These are phyloP conservation scores for Saccharomycopsis vini DNA, from an alignment of 805 yeast genomes.

Conservation along the genomic window DNA sequence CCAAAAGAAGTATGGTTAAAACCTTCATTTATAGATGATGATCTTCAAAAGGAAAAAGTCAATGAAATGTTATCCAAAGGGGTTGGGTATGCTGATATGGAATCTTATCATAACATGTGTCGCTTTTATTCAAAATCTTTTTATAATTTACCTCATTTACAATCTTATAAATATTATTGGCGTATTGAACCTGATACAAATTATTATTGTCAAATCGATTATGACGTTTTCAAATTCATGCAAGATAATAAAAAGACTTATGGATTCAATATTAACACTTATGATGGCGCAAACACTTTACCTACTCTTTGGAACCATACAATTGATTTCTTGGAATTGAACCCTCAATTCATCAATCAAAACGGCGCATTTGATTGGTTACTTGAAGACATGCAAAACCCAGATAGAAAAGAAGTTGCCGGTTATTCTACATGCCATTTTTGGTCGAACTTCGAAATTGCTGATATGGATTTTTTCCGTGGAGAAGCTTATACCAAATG, in stretches of 20 bases:
- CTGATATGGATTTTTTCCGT: slow-evolving; percentile 73
- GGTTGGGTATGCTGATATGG: slow-evolving; percentile 52
- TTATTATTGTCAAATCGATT: slow-evolving; percentile 59
- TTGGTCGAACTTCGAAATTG: slow-evolving; percentile 87
- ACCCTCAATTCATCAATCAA: slow-evolving; percentile 50
- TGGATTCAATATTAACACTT: slow-evolving; percentile 63
- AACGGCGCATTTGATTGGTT: slow-evolving; percentile 59
- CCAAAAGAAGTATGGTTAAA: slow-evolving; percentile 46
- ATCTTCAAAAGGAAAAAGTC: slow-evolving; percentile 34
- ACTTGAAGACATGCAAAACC: slow-evolving; percentile 47
- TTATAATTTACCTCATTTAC: slow-evolving; percentile 53
- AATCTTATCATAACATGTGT: slow-evolving; percentile 78
- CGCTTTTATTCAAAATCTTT: slow-evolving; percentile 63
- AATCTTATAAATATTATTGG: slow-evolving; percentile 67
- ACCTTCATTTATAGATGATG: slow-evolving; percentile 47
- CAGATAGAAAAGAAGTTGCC: slow-evolving; percentile 34
- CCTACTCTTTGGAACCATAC: slow-evolving; percentile 64
- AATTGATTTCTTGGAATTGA: slow-evolving; percentile 42
- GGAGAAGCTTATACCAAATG: slow-evolving; percentile 56
- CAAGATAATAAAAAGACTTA: slow-evolving; percentile 57
- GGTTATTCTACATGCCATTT: slow-evolving; percentile 67
- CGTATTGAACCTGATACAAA: slow-evolving; percentile 68
- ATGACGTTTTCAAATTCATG: slow-evolving; percentile 73
- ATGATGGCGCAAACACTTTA: slow-evolving; percentile 61
- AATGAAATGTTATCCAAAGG: slow-evolving; percentile 32